phyloP scores from a whole-genome alignment of 2,329 filamentous ascomycete species.

The Aspergillus sp. region DNA sequence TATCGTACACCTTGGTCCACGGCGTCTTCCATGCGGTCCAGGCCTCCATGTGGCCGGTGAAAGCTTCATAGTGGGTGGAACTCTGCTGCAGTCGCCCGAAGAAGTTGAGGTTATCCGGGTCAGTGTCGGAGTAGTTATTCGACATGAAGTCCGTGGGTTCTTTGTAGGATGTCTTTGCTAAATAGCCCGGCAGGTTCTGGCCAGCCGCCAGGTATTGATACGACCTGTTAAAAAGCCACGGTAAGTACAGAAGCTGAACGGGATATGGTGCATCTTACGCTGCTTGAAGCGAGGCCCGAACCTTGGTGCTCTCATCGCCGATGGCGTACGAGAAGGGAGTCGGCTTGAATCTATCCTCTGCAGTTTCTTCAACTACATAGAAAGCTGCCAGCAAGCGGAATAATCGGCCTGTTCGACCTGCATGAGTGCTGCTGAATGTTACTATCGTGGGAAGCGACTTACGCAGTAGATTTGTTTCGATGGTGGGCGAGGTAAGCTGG shows the following conservation, averaged over 20 bases:
- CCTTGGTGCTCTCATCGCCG: constrained; percentile 31
- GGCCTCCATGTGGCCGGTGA: constrained; percentile 39
- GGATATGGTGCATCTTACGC: constrained; percentile 18
- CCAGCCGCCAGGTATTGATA: constrained; percentile 30
- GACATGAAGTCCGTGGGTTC: constrained; percentile 28
- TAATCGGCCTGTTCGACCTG: constrained; percentile 21
- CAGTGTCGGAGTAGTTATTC: constrained; percentile 25
- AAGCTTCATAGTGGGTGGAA: constrained; percentile 29
- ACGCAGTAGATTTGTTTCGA: not conserved
- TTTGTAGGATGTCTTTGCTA: constrained; percentile 33
- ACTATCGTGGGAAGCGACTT: not conserved
- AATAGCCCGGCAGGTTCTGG: constrained; percentile 34
- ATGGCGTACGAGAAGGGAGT: constrained; percentile 33
- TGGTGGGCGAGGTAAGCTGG: constrained; percentile 16
- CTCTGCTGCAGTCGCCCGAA: constrained; percentile 34
- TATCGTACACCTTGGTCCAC: constrained; percentile 35
- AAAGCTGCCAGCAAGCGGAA: constrained; percentile 32
- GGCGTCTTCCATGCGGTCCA: constrained; percentile 34
- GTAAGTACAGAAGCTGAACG: not conserved
- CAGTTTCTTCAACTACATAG: constrained; percentile 32
- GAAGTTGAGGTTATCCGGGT: constrained; percentile 28
- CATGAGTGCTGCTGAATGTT: too few species aligned
- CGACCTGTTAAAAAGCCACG: constrained; percentile 17
- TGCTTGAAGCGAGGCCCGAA: constrained; percentile 30
- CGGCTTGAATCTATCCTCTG: constrained; percentile 29